A percentile compares a stretch with the other conserved stretches of the same genome.
Evolutionary conservation across 2,329 filamentous ascomycete genomes (phyloP).

Genomic region (Cephalotrichum gorgonifer): DNA sequence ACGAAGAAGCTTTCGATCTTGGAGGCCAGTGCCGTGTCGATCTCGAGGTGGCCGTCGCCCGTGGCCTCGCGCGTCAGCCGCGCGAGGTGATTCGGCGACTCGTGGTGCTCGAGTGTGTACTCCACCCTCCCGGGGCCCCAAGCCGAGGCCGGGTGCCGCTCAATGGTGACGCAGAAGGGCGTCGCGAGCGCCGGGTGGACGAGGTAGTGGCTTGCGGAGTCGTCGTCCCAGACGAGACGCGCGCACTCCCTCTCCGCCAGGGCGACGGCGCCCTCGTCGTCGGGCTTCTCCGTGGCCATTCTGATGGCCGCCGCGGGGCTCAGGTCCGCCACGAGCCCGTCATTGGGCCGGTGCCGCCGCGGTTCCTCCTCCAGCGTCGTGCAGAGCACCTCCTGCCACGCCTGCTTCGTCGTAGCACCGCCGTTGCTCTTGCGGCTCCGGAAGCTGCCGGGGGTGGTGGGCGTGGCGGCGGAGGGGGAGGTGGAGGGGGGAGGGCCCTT

Average conservation of each 20-base stretch:
- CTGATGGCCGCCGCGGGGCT: conserved; percentile 57
- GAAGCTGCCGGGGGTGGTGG: conserved; percentile 12
- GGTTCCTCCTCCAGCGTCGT: conserved; percentile 48
- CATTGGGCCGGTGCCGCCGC: conserved; percentile 42
- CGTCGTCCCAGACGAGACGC: conserved; percentile 61
- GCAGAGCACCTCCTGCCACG: conserved; percentile 47
- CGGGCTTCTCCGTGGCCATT: conserved; percentile 48
- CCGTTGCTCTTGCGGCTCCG: conserved; percentile 16
- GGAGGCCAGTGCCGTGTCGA: conserved; percentile 49
- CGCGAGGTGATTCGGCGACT: conserved; percentile 49
- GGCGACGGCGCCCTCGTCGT: conserved; percentile 38
- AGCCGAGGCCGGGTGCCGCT: conserved; percentile 48
- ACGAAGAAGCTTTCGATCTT: conserved; percentile 52
- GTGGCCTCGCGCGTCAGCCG: conserved; percentile 50
- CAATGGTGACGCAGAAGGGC: conserved; percentile 50
- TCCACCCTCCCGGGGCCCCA: conserved; percentile 50
- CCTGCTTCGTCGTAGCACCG: conserved; percentile 24
- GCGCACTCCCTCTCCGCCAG: conserved; percentile 61
- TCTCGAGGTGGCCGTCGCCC: conserved; percentile 48
- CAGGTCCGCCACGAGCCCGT: conserved; percentile 56
- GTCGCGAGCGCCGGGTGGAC: conserved; percentile 53
- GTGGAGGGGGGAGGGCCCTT: conserved; percentile 29
- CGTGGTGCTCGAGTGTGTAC: conserved; percentile 56
- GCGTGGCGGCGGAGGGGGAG: conserved; percentile 2
- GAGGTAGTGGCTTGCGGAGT: conserved; percentile 48